Base-by-base conservation (phyloP, 2,329 filamentous ascomycete genomes). In the Pseudogymnoascus sp. region DNA sequence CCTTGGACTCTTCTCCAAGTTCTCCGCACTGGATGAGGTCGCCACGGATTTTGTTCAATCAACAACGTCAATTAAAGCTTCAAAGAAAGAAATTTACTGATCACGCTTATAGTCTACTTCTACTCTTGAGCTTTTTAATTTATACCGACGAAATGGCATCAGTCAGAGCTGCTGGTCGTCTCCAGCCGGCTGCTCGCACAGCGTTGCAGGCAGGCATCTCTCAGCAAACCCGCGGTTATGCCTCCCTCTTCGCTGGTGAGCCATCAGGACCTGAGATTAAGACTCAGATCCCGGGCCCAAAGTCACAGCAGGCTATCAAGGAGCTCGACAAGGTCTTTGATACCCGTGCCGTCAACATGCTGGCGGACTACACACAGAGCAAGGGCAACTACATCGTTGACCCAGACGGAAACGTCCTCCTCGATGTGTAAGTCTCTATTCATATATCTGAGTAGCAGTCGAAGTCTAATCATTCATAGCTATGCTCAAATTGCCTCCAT, bases 401-500 rank as follows among this genome's bases (percentile, higher is more conserved):
- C 68, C 76, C 77, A 61, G 79, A 82, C 65, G 79, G 79, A 69
- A 82, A 82, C 73, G 74, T 76, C 38, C 77, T 77, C 65, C 75
- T 81, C 60, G 79, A 81, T 74, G 79, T 81, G 75, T 79, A 76
- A 61, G 76, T 74, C 18, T 14, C 28, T 28, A n/a, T 42, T 62
- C 3, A n/a, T 28, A 12, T 37, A 21, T 12, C 11, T 21, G 7
- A 34, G 7, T 14, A 34, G 9, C 1, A 34, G 9, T 12, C n/a
- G 9, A 31, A 36, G n/a, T 23, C 31, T 62, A 37, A 63, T 36
- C 9, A 9, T n/a, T 7, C 21, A 28, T 66, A 85, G 83, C 63
- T 90, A 91, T 75, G 87, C 90, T 60, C 90, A 93, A 76, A 93
- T 93, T 72, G 90, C 90, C 64, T 92, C 89, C 23, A 93, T 93